Percentiles rank a stretch among this genome's conserved stretches.
These are phyloP conservation scores for Nigrospora osmanthi DNA, from an alignment of 2,329 filamentous ascomycete genomes.

Conservation along the genomic window DNA sequence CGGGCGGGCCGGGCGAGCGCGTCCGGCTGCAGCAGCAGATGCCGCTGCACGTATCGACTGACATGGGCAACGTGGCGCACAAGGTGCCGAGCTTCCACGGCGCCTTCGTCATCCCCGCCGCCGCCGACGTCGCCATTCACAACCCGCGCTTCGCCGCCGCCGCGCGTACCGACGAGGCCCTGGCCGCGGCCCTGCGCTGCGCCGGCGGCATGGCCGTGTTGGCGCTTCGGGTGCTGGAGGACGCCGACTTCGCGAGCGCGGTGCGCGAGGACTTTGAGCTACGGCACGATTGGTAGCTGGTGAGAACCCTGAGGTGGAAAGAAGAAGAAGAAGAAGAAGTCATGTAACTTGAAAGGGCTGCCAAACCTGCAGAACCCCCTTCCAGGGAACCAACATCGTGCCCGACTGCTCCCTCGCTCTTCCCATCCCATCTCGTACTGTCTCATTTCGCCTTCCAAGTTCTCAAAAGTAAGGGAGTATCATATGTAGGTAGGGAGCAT, in stretches of 20 bases:
- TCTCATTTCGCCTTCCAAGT: too few species aligned
- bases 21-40: slow-evolving; percentile 22
- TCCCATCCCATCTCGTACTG: too few species aligned
- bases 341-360: too few species aligned
- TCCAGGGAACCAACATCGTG: too few species aligned
- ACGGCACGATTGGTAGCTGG: slow-evolving; percentile 4
- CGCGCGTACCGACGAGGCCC: slow-evolving; percentile 36
- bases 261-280: slow-evolving; percentile 7
- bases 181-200: slow-evolving; percentile 24
- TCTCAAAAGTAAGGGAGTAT: too few species aligned
- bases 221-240: slow-evolving; percentile 6
- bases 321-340: too few species aligned
- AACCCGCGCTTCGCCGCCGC: slow-evolving; percentile 34
- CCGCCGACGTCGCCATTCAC: slow-evolving; percentile 26
- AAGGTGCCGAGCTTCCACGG: slow-evolving; percentile 38
- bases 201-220: slow-evolving; percentile 10
- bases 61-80: slow-evolving; percentile 45
- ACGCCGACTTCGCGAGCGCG: slow-evolving; percentile 3
- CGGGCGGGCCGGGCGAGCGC: slow-evolving; percentile 24
- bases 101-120: slow-evolving; percentile 34
- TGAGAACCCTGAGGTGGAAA: too few species aligned
- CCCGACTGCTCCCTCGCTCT: too few species aligned
- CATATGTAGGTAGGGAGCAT: too few species aligned
- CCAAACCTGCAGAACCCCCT: too few species aligned
- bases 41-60: slow-evolving; percentile 31